Evolutionary conservation across 345 rosid genomes (phyloP).

Genomic region (Rubroshorea leprosula): DNA sequence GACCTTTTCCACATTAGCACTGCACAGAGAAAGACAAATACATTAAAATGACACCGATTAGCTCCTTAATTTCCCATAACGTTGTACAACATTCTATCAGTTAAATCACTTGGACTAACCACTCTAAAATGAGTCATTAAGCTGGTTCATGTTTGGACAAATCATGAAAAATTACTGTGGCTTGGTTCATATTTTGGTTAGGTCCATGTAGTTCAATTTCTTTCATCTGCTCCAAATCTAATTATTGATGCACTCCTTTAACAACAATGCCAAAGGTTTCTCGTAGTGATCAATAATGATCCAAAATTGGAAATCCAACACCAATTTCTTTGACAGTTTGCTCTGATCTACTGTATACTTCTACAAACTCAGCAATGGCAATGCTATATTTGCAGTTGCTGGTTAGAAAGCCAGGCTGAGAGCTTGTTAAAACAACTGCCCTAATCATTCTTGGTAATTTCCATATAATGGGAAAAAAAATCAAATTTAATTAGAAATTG

Average conservation of each 20-base stretch:
- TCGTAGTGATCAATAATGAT: background rate
- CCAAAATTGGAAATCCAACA: background rate
- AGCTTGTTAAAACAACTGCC: constrained; percentile 1
- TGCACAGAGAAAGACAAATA: constrained; percentile 33
- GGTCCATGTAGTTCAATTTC: background rate
- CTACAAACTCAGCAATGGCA: background rate
- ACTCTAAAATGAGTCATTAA: background rate
- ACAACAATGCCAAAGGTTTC: too few relatives aligned
- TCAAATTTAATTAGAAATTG: background rate
- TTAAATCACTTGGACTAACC: background rate
- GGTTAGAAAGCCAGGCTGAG: constrained; percentile 2
- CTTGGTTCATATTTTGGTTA: background rate
- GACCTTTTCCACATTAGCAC: constrained; percentile 69
- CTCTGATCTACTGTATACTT: background rate
- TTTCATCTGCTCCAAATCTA: background rate
- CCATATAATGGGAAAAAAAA: background rate
- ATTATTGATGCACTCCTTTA: background rate
- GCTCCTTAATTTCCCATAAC: background rate
- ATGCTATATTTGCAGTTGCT: background rate
- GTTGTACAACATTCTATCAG: background rate
- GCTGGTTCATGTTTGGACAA: background rate
- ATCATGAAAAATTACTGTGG: background rate
- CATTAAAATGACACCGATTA: background rate
- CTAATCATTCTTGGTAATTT: background rate
- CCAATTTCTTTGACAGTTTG: background rate